A percentile compares a stretch with the other conserved stretches of the same genome.
These are phyloP conservation scores for Pythium graminicola DNA, from an alignment of 352 stramenopile genomes.

Conservation along the genomic window DNA sequence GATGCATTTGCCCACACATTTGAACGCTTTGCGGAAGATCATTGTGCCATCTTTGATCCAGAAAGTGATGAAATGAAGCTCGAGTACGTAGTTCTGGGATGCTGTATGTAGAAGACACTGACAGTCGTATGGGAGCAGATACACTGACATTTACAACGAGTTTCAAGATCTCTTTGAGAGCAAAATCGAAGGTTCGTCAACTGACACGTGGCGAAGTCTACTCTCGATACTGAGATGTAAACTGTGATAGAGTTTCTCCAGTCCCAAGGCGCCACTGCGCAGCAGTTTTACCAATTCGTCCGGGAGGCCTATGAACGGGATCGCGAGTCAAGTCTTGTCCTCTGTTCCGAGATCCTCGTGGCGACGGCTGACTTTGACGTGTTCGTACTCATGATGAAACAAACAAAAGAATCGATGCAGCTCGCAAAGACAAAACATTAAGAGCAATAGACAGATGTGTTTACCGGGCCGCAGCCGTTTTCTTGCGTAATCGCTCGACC, in stretches of 20 bases:
- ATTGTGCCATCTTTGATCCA: conserved; percentile 62
- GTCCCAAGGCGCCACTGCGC: conserved; percentile 45
- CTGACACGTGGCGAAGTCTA: too few relatives aligned
- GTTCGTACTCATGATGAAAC: conserved; percentile 80
- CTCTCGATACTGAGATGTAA: background rate
- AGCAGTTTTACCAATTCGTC: conserved; percentile 64
- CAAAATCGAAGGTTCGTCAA: conserved; percentile 83
- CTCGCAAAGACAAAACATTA: too few relatives aligned
- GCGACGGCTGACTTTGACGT: conserved; percentile 75
- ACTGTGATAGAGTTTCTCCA: conserved; percentile 42
- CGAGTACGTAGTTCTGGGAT: conserved; percentile 27
- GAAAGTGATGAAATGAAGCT: conserved; percentile 76
- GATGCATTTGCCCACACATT: conserved; percentile 70
- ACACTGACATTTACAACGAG: conserved; percentile 76
- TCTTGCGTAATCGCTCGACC: conserved; percentile 59
- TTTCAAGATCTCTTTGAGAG: conserved; percentile 67
- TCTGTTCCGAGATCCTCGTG: conserved; percentile 73
- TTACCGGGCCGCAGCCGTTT: conserved; percentile 44
- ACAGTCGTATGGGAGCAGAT: conserved; percentile 26
- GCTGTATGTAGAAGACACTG: background rate
- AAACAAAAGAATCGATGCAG: conserved; percentile 61
- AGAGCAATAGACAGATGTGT: background rate
- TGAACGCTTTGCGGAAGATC: conserved; percentile 53
- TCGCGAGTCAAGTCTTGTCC: conserved; percentile 50
- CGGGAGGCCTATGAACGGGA: conserved; percentile 48